Conservation (phyloP, 331 rosid species). For the Malus hybrid region DNA sequence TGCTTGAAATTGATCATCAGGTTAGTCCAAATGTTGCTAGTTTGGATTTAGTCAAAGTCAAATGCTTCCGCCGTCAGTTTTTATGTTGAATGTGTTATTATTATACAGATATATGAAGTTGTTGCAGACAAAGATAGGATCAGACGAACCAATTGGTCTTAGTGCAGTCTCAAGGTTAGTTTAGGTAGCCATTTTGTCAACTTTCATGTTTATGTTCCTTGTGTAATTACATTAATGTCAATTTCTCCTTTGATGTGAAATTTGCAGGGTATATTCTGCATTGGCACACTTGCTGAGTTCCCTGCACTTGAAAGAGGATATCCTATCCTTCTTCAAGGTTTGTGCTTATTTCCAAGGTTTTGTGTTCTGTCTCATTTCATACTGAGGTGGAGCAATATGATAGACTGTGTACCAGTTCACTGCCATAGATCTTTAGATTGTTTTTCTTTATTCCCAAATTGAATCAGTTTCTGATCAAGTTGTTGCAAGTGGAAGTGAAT, state of each 20-base stretch:
- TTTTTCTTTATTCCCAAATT: background rate
- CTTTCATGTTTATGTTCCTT: slow-evolving; percentile 16
- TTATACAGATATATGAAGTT: slow-evolving; percentile 50
- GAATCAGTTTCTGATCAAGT: background rate
- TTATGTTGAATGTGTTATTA: slow-evolving; percentile 16
- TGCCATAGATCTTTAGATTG: background rate
- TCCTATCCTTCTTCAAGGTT: slow-evolving; percentile 43
- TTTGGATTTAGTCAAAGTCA: background rate
- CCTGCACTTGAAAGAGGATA: slow-evolving; percentile 60
- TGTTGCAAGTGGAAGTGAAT: background rate
- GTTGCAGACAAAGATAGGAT: slow-evolving; percentile 33
- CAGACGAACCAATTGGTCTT: slow-evolving; percentile 26
- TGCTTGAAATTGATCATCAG: slow-evolving; percentile 40
- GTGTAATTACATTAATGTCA: slow-evolving; percentile 5
- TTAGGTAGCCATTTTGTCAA: slow-evolving; percentile 9
- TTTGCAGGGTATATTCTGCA: slow-evolving; percentile 49
- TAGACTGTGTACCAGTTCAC: background rate
- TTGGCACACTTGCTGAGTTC: slow-evolving; percentile 46
- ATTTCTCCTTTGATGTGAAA: slow-evolving; percentile 15
- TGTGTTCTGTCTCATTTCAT: background rate
- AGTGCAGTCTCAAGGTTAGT: slow-evolving; percentile 46
- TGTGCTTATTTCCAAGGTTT: background rate
- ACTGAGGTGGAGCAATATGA: background rate
- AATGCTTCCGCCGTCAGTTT: slow-evolving; percentile 6
- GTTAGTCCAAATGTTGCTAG: slow-evolving; percentile 32